phyloP scores from a whole-genome alignment of 2,329 filamentous ascomycete species.

The Sarocladiaceae sp. region DNA sequence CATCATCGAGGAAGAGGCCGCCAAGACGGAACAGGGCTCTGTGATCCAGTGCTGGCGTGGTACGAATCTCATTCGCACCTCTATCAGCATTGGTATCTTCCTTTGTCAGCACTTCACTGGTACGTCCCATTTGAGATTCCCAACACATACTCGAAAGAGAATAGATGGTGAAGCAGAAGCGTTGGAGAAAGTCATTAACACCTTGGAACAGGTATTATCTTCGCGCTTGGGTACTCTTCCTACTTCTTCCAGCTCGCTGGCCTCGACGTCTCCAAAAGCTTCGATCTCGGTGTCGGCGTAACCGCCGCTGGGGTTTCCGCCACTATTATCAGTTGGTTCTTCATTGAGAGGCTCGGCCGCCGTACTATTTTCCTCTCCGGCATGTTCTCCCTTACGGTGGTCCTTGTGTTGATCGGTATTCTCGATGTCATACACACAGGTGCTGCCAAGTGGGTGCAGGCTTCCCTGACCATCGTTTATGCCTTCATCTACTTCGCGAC shows the following conservation, averaged over 20 bases:
- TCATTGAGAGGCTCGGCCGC: conserved; percentile 32
- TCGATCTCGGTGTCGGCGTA: conserved; percentile 32
- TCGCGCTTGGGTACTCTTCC: conserved; percentile 36
- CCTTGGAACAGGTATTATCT: conserved; percentile 29
- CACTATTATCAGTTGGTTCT: conserved; percentile 32
- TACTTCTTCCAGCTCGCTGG: conserved; percentile 34
- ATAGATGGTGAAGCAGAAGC: no score
- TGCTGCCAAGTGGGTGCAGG: conserved; percentile 30
- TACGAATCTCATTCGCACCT: conserved; percentile 25
- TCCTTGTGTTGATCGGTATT: conserved; percentile 32
- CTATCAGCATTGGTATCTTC: conserved; percentile 34
- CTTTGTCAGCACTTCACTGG: conserved; percentile 32
- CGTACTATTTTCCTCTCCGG: conserved; percentile 28
- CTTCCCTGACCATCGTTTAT: conserved; percentile 27
- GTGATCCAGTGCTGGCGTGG: conserved; percentile 31
- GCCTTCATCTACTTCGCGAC: conserved; percentile 35
- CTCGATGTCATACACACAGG: conserved; percentile 29
- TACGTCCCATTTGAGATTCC: no score
- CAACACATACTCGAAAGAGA: no score
- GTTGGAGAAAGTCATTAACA: not conserved
- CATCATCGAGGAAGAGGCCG: conserved; percentile 14
- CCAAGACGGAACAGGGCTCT: conserved; percentile 19
- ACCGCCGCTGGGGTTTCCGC: conserved; percentile 34
- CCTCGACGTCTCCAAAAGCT: conserved; percentile 27
- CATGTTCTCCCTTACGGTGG: conserved; percentile 34